Base-by-base conservation (phyloP, 2,329 filamentous ascomycete genomes). In the Microdochium bolleyi region DNA sequence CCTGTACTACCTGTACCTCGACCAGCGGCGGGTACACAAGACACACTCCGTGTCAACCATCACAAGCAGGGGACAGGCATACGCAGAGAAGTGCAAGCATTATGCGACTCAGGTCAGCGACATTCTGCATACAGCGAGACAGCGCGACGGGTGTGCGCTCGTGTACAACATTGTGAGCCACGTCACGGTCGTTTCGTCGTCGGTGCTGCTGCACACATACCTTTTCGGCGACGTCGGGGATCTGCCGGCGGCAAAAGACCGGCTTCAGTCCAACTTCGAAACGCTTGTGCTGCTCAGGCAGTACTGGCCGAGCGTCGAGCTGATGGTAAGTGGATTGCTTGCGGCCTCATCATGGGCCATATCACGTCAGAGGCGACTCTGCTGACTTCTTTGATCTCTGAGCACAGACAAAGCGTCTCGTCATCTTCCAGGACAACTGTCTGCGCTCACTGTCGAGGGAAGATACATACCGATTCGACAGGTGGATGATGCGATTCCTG, bases 401-500 rank as follows among this genome's bases (percentile, higher is more conserved):
- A 1, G 1, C 1, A 1, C 16, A 67, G 67, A 68, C 67, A 25
- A 64, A 64, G 48, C 60, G 67, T 24, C 49, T 69, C 2, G 61
- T 67, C 1, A 62, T 62, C 21, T 69, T 69, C 24, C 65, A 68
- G 46, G 63, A 62, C 16, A 59, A 59, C 32, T 69, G 67, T 30
- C 56, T 69, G 3, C 53, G 56, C 2, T 65, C 65, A 1, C 8
- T 14, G 14, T 52, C 59, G 11, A 57, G 53, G 8, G 55, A 53
- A 14, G 62, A 65, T 24, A 65, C 67, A 1, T 63, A 69, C 52
- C 58, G 63, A 1, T 65, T 81, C 53, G 80, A 83, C 57, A 65
- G 64, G 49, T 76, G 78, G 51, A 73, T 79, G 50, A 65, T 73
- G 52, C 77, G 80, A 49, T 70, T 70, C 49, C 57, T 70, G 1